A percentile compares a stretch with the other conserved stretches of the same genome.
Evolutionary conservation across 2,329 filamentous ascomycete species (phyloP).

Genomic region (Pyrenochaeta sp.): DNA sequence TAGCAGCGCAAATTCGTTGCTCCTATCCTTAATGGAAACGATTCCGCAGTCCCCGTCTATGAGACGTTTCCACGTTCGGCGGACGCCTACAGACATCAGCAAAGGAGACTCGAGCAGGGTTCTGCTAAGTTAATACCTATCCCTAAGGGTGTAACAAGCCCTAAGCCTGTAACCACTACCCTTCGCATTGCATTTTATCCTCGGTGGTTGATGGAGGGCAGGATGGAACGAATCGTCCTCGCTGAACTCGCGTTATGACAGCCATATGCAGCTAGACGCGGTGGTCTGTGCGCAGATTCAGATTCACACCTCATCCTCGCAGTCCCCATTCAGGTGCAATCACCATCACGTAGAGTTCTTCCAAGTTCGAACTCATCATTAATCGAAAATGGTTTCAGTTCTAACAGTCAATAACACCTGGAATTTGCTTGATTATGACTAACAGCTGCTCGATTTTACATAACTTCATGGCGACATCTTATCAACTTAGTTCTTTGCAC

Average conservation of each 20-base stretch:
- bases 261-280: no score
- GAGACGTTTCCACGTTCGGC: constrained; percentile 80
- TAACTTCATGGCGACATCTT: no score
- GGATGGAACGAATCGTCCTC: constrained; percentile 2
- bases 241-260: constrained; percentile 12
- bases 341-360: no score
- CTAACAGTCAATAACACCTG: no score
- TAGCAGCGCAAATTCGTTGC: constrained; percentile 71
- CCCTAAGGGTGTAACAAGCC: constrained; percentile 71
- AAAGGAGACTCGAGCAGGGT: not conserved
- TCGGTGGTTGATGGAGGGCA: constrained; percentile 25
- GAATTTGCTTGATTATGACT: no score
- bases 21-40: constrained; percentile 71
- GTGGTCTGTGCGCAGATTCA: no score
- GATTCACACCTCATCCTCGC: no score
- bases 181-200: constrained; percentile 56
- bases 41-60: constrained; percentile 83
- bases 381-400: no score
- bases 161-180: constrained; percentile 59
- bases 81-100: constrained; percentile 61
- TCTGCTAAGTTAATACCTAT: constrained; percentile 62
- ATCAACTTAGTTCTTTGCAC: no score
- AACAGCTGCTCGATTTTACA: no score
- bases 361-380: no score
- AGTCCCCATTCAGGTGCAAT: no score